Conservation (phyloP, 306 rosid species). For the Gleditsia sinensis region DNA sequence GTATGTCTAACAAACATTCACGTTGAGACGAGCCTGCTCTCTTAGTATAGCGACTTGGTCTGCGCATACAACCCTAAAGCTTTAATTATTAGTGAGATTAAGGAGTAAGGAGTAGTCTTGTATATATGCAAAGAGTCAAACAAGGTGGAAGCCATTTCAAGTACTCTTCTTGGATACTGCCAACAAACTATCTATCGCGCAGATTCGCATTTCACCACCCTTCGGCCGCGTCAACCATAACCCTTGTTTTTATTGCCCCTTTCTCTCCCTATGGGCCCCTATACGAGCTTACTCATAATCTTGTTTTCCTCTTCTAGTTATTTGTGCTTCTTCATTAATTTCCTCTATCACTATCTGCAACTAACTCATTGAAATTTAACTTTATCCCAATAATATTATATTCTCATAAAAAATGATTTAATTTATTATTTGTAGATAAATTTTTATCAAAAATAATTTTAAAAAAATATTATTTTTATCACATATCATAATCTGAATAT, state of each 20-base stretch:
- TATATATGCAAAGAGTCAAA: conserved; percentile 19
- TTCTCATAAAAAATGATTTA: no score
- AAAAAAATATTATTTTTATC: no score
- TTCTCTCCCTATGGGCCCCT: conserved; percentile 11
- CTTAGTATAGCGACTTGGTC: not conserved
- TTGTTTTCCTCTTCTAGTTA: not conserved
- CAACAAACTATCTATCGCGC: not conserved
- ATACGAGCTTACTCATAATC: not conserved
- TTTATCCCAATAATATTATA: no score
- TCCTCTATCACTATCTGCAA: not conserved
- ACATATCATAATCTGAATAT: no score
- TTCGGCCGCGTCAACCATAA: conserved; percentile 29
- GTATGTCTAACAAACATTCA: conserved; percentile 44
- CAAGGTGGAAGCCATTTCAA: conserved; percentile 32
- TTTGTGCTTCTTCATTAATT: not conserved
- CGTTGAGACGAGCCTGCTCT: conserved; percentile 13
- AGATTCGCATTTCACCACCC: conserved; percentile 4
- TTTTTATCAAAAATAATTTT: no score
- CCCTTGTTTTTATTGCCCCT: conserved; percentile 21
- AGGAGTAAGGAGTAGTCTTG: no score
- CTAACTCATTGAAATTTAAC: no score
- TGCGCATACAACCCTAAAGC: not conserved
- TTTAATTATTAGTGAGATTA: not conserved
- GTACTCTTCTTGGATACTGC: no score
- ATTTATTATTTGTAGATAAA: no score